Percentiles rank a stretch among this genome's conserved stretches.
Evolutionary conservation across 805 yeast species (phyloP).

Genomic region (Sugiyamaella valdiviana): DNA sequence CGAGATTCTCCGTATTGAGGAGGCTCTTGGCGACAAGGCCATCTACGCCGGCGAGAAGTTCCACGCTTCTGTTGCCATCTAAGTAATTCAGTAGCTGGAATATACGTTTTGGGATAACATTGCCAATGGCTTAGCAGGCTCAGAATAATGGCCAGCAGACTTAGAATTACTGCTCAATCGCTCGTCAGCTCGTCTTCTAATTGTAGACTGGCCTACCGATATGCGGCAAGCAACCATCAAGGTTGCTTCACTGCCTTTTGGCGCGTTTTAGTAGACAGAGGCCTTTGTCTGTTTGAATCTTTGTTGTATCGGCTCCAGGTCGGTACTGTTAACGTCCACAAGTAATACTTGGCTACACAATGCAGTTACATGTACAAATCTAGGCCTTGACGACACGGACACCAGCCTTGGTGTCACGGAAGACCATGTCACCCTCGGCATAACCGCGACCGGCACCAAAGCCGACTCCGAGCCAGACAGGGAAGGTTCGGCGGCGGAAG

Average conservation of each 20-base stretch:
- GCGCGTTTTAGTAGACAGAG: too few species aligned
- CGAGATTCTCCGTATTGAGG: slow-evolving; percentile 98
- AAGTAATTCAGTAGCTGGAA: slow-evolving; percentile 16
- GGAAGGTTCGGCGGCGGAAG: slow-evolving; percentile 92
- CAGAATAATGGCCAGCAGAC: too few species aligned
- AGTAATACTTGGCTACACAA: neutral
- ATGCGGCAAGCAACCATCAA: too few species aligned
- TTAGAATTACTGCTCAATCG: too few species aligned
- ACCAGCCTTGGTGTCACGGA: slow-evolving; percentile 45
- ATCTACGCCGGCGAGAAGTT: slow-evolving; percentile 89
- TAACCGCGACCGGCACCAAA: slow-evolving; percentile 97
- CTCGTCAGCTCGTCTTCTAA: too few species aligned
- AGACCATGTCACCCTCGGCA: slow-evolving; percentile 96
- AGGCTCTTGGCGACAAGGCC: slow-evolving; percentile 97
- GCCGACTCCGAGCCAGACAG: slow-evolving; percentile 96
- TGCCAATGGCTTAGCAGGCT: too few species aligned
- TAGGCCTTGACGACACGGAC: slow-evolving; percentile 30
- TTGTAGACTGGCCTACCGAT: too few species aligned
- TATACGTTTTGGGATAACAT: neutral
- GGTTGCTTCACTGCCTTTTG: too few species aligned
- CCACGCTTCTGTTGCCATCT: slow-evolving; percentile 47
- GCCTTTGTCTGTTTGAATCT: too few species aligned
- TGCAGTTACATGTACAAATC: slow-evolving; percentile 1
- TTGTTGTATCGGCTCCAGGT: too few species aligned
- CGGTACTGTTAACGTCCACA: too few species aligned